Conservation (phyloP, 148 eudicot species). For the Beta vulgaris region DNA sequence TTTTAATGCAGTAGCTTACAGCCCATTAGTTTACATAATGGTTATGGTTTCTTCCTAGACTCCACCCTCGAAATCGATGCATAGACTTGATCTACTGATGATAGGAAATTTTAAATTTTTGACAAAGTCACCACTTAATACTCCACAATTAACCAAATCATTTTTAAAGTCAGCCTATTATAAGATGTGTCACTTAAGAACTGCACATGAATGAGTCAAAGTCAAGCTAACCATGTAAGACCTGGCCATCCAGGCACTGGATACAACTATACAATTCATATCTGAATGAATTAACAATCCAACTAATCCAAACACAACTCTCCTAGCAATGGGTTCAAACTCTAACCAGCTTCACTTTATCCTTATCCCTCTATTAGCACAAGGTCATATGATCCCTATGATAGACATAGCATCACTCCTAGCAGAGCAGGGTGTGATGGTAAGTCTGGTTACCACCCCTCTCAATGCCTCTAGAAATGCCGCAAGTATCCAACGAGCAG, state of each 20-base stretch:
- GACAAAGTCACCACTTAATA: no score
- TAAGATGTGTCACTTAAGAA: background rate
- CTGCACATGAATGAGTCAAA: conserved; percentile 2
- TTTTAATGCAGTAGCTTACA: no score
- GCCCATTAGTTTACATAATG: no score
- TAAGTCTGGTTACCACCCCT: conserved; percentile 51
- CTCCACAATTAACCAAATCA: no score
- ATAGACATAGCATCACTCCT: conserved; percentile 48
- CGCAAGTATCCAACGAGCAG: conserved; percentile 23
- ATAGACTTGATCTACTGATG: no score
- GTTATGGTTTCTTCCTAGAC: no score
- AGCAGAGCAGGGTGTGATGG: conserved; percentile 29
- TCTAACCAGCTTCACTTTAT: conserved; percentile 40
- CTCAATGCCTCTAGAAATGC: conserved; percentile 35
- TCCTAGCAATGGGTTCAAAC: conserved; percentile 22
- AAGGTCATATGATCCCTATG: conserved; percentile 62
- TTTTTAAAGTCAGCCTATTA: background rate
- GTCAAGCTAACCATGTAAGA: conserved; percentile 22
- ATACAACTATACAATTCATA: background rate
- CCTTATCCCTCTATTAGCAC: conserved; percentile 48
- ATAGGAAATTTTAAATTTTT: no score
- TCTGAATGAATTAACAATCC: background rate
- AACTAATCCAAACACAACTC: background rate
- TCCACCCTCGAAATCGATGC: no score
- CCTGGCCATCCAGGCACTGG: conserved; percentile 11